Conservation (phyloP, 2,329 filamentous ascomycete species). For the Phialocephala sp. region DNA sequence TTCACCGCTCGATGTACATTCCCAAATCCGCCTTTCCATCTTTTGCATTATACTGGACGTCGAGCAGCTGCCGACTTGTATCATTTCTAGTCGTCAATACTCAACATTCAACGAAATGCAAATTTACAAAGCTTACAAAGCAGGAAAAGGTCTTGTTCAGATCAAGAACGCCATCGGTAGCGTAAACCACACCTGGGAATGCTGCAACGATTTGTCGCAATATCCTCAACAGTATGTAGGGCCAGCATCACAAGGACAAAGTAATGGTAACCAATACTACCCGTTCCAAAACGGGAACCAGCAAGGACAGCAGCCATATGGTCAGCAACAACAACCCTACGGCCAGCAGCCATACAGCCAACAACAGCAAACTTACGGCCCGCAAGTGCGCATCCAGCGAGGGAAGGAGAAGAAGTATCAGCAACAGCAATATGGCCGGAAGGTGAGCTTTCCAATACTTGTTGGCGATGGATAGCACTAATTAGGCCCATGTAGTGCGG, state of each 20-base stretch:
- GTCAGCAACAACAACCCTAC: no score
- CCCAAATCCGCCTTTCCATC: no score
- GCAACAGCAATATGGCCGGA: background rate
- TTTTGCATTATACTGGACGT: background rate
- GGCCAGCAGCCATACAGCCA: background rate
- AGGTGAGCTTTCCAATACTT: background rate
- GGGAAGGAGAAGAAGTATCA: background rate
- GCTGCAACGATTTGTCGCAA: background rate
- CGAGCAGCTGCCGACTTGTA: background rate
- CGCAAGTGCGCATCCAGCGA: no score
- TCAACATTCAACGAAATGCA: background rate
- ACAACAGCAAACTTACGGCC: background rate
- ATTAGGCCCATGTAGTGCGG: background rate
- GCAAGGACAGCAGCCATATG: background rate
- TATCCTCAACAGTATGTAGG: background rate
- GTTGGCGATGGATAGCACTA: background rate
- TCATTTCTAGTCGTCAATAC: background rate
- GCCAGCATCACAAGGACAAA: background rate
- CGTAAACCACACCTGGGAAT: background rate
- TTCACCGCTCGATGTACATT: no score
- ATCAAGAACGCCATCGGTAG: background rate
- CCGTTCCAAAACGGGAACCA: background rate
- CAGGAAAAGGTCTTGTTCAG: background rate
- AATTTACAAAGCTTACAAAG: background rate
- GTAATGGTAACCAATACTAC: background rate